Base-by-base conservation (phyloP, 2,329 filamentous ascomycete species). In the Botryotinia calthae region DNA sequence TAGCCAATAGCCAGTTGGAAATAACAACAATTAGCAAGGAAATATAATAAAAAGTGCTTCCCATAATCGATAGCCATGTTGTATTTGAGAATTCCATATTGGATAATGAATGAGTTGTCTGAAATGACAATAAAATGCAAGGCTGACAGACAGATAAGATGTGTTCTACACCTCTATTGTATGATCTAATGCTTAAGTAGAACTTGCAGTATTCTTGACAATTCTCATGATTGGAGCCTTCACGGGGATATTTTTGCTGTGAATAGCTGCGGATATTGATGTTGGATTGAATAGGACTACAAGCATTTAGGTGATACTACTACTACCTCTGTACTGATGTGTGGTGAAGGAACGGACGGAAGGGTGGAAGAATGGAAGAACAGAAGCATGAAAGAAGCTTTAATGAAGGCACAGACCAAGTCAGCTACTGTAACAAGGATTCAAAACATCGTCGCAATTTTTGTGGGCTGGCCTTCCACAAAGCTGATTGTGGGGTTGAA, bases 21-120 rank as follows among this genome's bases (percentile, higher is more conserved):
- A 79, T 56, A 25, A 75, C 70, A 48, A 48, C 74, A 37, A 80
- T 66, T 3, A 78, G 79, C 8, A 79, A 70, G 12, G 73, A 74
- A 14, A 77, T 54, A 64, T 78, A 78, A 61, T 76, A 77, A 34
- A 78, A 72, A 34, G 76, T 73, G 64, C 28, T 75, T 44, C 72
- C 42, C 37, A 74, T 56, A 42, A 74, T 58, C 9, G 75, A 70
- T 25, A 77, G 66, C 78, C 76, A 78, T 34, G 72, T 65, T 76
- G 79, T 78, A 28, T 65, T 73, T 72, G 64, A 16, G 28, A 34
- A 44, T 70, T 63, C 51, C 71, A 70, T 72, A 37, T 44, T 68
- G 65, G 44, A 44, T 42, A 46, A 48, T 34, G 48, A 44, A n/a
- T 54, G 34, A 46, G 25, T 18, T 42, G 22, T 62, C 37, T 40